Base-by-base conservation (phyloP, 208 protist genomes). In the Acanthamoeba lenticulata region DNA sequence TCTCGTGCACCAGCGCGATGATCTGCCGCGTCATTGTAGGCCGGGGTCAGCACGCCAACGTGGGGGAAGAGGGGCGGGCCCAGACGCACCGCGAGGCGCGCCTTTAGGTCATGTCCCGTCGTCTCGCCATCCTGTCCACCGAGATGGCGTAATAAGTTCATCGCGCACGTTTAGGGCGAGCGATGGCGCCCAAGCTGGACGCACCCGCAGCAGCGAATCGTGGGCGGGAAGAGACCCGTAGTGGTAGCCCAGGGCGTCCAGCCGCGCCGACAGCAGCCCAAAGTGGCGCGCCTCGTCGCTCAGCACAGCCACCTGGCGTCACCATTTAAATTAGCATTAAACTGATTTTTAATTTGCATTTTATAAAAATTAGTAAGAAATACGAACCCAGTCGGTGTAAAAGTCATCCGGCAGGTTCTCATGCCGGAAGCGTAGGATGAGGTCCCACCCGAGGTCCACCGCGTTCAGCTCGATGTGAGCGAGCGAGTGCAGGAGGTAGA, bases 361-460 rank as follows among this genome's bases (percentile, higher is more conserved):
- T n/a, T n/a, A n/a, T n/a, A n/a, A n/a, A n/a, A n/a, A n/a, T n/a
- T n/a, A n/a, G n/a, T n/a, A n/a, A n/a, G n/a, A n/a, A n/a, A n/a
- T n/a, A n/a, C n/a, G n/a, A n/a, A 92, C 88, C 88, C 88, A 92
- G 45, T 92, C 88, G 1, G 88, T 36, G 57, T 92, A 92, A 40
- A 92, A 92, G 9, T 92, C 88, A 5, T 79, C 6, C 4, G 88
- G 88, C 88, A 92, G 42, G 65, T 92, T 77, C 34, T 77, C 52
- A 27, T 49, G 38, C 32, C 65, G 1, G 57, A 92, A 92, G 1
- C 88, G 55, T 13, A 92, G 45, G 40, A 92, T 92, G 36, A 92
- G 42, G 24, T 92, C 88, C 88, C 88, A 92, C 11, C 88, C 88
- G 3, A 92, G 65, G 49, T 92, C 88, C 17, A 92, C 88, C 32